Base-by-base conservation (phyloP, 352 stramenopile species). In the Pythium guiyangense region DNA sequence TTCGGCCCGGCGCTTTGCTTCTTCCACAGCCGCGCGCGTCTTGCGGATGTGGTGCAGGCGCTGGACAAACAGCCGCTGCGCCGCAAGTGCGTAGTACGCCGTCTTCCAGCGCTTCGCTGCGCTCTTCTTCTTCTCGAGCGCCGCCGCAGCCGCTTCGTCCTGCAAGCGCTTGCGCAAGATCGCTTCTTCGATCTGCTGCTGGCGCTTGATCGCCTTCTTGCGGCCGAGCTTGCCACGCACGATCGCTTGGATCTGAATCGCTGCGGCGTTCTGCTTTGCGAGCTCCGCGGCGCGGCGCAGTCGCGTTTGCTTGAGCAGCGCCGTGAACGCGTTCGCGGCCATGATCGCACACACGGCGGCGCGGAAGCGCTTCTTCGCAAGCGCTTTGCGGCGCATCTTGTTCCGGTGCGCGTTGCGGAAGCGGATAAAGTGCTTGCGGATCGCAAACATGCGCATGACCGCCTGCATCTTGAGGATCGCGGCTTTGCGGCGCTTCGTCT, bases 21-120 rank as follows among this genome's bases (percentile, higher is more conserved):
- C 83, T 49, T 93, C 83, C 22, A 92, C 81, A 3, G 83, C 83
- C n/a, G 85, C 62, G 22, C 83, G 79, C 47, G 72, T 69, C 70
- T 92, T 92, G 67, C 81, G 85, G 48, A 95, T 90, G 61, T 86
- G 73, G 31, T 92, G 72, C 8, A 95, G 61, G n/a, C 81, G 81
- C 56, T 86, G 57, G 39, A 91, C 74, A 56, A 92, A 93, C 62
- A 90, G 80, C 34, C 84, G 83, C 62, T 93, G 83, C 14, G 83
- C 85, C n/a, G 79, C 63, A 17, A 95, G 58, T 18, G 67, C 63
- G 52, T 78, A 88, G 39, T 85, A 75, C n/a, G 80, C 76, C 27
- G 75, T 75, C 17, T 85, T 68, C 85, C 85, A 95, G 56, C 85
- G 83, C 57, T 79, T 84, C 63, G 89, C 90, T 26, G 85, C 84